A percentile compares a stretch with the other conserved stretches of the same genome.
Conservation (phyloP, 345 rosid genomes). For the Sonneratia caseolaris region DNA sequence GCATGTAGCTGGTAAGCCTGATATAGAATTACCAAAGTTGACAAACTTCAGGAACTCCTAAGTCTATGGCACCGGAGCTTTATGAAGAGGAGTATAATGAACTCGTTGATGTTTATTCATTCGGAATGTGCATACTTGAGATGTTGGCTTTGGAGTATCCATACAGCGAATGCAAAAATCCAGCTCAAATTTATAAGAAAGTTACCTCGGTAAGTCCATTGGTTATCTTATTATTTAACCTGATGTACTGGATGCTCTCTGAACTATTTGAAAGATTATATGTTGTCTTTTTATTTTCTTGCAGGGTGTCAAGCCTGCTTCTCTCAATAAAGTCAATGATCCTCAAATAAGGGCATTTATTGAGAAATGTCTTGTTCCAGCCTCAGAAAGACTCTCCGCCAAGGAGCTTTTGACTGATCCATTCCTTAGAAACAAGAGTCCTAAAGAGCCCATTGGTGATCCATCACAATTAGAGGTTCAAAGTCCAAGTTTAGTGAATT, state of each 20-base stretch:
- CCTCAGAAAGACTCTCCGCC: slow-evolving; percentile 50
- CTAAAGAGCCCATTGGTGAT: slow-evolving; percentile 23
- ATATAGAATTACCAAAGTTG: neutral
- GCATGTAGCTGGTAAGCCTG: neutral
- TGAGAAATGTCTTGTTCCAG: slow-evolving; percentile 57
- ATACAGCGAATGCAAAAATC: slow-evolving; percentile 57
- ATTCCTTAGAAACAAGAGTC: slow-evolving; percentile 33
- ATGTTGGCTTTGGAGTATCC: slow-evolving; percentile 67
- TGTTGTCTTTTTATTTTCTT: slow-evolving; percentile 2
- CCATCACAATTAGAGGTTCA: slow-evolving; percentile 18
- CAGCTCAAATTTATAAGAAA: slow-evolving; percentile 62
- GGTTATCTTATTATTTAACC: neutral
- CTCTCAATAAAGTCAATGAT: slow-evolving; percentile 44
- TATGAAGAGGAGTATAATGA: slow-evolving; percentile 72
- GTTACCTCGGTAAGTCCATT: slow-evolving; percentile 35
- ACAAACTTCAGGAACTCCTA: slow-evolving; percentile 45
- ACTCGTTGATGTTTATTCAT: slow-evolving; percentile 60
- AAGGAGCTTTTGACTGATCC: slow-evolving; percentile 50
- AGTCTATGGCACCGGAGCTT: slow-evolving; percentile 72
- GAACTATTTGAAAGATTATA: neutral
- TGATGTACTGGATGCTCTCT: neutral
- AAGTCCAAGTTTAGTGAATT: slow-evolving; percentile 20
- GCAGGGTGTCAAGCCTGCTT: slow-evolving; percentile 66
- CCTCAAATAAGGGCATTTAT: slow-evolving; percentile 44
- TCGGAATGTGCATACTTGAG: slow-evolving; percentile 70